Conservation (phyloP, 805 yeast species). For the Starmerella gropengiesseri region DNA sequence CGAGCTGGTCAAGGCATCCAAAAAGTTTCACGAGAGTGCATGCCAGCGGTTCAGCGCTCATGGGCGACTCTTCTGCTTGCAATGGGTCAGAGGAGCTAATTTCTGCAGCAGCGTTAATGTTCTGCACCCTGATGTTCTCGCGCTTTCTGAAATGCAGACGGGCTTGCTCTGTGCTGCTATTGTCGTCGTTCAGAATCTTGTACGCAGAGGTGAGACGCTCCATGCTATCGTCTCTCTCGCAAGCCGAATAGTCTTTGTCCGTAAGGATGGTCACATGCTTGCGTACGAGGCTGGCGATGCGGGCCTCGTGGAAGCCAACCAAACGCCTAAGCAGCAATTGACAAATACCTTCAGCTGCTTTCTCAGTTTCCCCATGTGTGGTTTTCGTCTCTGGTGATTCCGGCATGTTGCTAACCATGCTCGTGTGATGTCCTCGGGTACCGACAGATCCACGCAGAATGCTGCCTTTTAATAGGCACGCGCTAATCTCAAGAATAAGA, state of each 20-base stretch:
- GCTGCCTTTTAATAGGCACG: too few species aligned
- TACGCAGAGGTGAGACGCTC: conserved; percentile 60
- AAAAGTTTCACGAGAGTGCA: conserved; percentile 67
- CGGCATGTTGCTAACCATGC: conserved; percentile 42
- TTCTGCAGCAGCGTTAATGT: conserved; percentile 63
- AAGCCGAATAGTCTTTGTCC: conserved; percentile 75
- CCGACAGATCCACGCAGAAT: too few species aligned
- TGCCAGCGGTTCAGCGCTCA: conserved; percentile 56
- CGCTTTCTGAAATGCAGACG: conserved; percentile 81
- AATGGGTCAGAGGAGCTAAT: conserved; percentile 41
- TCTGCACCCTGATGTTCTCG: conserved; percentile 68
- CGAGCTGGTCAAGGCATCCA: conserved; percentile 72
- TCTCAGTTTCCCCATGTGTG: conserved; percentile 59
- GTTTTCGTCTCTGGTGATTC: conserved; percentile 75
- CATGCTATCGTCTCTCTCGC: conserved; percentile 92
- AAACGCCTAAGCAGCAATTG: conserved; percentile 46
- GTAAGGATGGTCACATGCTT: conserved; percentile 57
- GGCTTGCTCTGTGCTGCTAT: conserved; percentile 67
- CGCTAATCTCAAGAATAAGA: too few species aligned
- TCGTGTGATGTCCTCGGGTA: too few species aligned
- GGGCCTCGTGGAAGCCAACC: conserved; percentile 68
- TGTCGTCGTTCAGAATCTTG: conserved; percentile 38
- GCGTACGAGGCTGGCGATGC: conserved; percentile 82
- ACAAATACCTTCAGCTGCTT: conserved; percentile 58
- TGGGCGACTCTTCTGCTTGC: conserved; percentile 77